Evolutionary conservation across 345 rosid genomes (phyloP), one percentile per base, ranked within the genome.

Genomic region (Pistacia vera): DNA sequence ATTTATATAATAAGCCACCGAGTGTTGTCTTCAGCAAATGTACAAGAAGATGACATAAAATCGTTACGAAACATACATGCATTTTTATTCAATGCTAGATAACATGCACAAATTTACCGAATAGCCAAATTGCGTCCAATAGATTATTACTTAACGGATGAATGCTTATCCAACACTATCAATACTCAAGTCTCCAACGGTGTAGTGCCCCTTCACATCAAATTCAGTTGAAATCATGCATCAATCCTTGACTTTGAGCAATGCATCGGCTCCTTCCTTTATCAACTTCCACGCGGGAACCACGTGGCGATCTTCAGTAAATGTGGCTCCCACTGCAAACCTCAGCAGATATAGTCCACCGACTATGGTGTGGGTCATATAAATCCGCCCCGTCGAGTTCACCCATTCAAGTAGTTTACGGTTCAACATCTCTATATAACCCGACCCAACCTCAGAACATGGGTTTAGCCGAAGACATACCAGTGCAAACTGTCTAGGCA

Each of bases 281-380:
- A 85, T 82, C 76, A 86, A 22, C 66, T 72, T 74, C 92, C 92
- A 85, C 67, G 88, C 88, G 4, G 79, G 81, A n/a, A 60, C 56
- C 64, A 88, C 86, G 78, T 84, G 91, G 36, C 87, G 66, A 22
- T 86, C 89, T 59, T 86, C 81, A 0, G 85, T 81, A 3, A 88
- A 71, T 1, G 92, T 81, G 13, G 90, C 86, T 49, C 84, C 90
- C 61, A 85, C 87, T 1, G 85, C 87, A 56, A 88, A 86, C 78
- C 88, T 66, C 73, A 86, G 35, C 58, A 83, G 46, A 58, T 78
- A 85, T 48, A 55, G 63, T 18, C 86, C 87, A 3, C 86, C 83
- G 4, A 78, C 85, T 30, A 68, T 73, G 1, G 82, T 82, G 44
- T 81, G 89, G 22, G 85, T 82, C 82, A 84, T 78, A 20, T 77